A percentile compares a stretch with the other conserved stretches of the same genome.
Evolutionary conservation across 2,329 filamentous ascomycete species (phyloP).

Genomic region (Paecilomyces formosus): DNA sequence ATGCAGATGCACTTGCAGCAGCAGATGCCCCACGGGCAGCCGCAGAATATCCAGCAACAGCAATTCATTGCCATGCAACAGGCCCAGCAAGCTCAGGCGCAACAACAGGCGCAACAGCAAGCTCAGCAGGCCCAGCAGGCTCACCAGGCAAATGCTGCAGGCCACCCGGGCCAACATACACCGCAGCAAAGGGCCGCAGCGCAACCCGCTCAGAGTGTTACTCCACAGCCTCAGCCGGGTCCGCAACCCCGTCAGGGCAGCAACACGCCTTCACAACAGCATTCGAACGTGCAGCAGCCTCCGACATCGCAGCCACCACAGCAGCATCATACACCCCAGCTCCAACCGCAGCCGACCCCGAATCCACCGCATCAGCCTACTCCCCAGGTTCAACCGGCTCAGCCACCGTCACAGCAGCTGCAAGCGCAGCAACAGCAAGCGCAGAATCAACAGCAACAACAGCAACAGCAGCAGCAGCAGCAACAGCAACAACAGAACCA

Average conservation of each 20-base stretch:
- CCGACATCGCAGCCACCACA: conserved; percentile 28
- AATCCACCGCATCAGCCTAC: conserved; percentile 28
- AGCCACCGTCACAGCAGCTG: conserved; percentile 26
- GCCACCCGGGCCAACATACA: conserved; percentile 29
- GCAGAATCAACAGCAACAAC: conserved; percentile 24
- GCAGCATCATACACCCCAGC: conserved; percentile 23
- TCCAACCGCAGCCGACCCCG: conserved; percentile 27
- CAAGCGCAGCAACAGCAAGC: conserved; percentile 17
- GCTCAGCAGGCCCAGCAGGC: conserved; percentile 13
- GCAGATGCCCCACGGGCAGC: conserved; percentile 33
- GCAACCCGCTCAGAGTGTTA: conserved; percentile 33
- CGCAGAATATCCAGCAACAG: conserved; percentile 37
- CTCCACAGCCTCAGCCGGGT: conserved; percentile 37
- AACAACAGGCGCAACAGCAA: conserved; percentile 20
- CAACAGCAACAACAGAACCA: conserved; percentile 21
- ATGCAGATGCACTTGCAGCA: conserved; percentile 34
- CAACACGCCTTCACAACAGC: conserved; percentile 27
- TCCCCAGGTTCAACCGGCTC: conserved; percentile 30
- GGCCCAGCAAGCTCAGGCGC: conserved; percentile 17
- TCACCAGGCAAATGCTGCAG: conserved; percentile 25
- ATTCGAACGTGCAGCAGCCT: conserved; percentile 23
- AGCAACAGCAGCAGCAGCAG: conserved; percentile 22
- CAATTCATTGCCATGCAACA: conserved; percentile 26
- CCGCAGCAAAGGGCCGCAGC: conserved; percentile 34
- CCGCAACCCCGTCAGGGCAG: conserved; percentile 31